These are phyloP conservation scores for Rheum nobile DNA, from an alignment of 148 eudicot species.

Conservation along the genomic window DNA sequence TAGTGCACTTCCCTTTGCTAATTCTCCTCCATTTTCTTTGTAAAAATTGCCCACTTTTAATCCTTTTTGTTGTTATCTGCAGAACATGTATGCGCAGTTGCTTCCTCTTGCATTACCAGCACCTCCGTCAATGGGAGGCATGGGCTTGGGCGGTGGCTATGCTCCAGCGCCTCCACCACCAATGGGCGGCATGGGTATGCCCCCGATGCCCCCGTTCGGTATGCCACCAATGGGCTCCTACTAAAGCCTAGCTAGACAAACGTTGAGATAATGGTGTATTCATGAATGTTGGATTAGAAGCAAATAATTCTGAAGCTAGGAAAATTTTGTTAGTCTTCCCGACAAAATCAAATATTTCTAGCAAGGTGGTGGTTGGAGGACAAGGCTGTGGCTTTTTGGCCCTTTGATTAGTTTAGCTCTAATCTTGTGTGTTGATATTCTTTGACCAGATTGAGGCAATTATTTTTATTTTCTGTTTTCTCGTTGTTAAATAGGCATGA, in stretches of 20 bases:
- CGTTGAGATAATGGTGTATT: not conserved
- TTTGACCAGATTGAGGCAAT: not conserved
- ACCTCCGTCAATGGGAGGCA: slow-evolving; percentile 71
- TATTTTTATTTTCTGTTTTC: not conserved
- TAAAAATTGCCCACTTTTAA: not conserved
- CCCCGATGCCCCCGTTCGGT: slow-evolving; percentile 91
- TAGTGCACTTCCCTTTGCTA: not conserved
- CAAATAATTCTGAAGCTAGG: slow-evolving; percentile 14
- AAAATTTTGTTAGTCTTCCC: slow-evolving; percentile 15
- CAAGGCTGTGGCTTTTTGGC: not conserved
- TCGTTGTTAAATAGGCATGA: not conserved
- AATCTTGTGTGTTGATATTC: slow-evolving; percentile 1
- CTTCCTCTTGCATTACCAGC: slow-evolving; percentile 97
- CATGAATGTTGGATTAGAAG: slow-evolving; percentile 7
- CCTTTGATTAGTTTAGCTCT: slow-evolving; percentile 2
- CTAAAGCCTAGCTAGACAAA: slow-evolving; percentile 16
- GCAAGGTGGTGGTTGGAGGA: not conserved
- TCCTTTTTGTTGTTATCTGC: slow-evolving; percentile 12
- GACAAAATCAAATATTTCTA: not conserved
- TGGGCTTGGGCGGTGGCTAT: slow-evolving; percentile 73
- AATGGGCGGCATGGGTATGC: slow-evolving; percentile 78
- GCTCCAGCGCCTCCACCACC: slow-evolving; percentile 41
- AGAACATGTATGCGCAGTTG: slow-evolving; percentile 94
- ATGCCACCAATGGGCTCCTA: slow-evolving; percentile 96
- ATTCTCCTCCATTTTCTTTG: not conserved